Evolutionary conservation across 345 rosid species (phyloP).

Genomic region (Carallia pectinifolia): DNA sequence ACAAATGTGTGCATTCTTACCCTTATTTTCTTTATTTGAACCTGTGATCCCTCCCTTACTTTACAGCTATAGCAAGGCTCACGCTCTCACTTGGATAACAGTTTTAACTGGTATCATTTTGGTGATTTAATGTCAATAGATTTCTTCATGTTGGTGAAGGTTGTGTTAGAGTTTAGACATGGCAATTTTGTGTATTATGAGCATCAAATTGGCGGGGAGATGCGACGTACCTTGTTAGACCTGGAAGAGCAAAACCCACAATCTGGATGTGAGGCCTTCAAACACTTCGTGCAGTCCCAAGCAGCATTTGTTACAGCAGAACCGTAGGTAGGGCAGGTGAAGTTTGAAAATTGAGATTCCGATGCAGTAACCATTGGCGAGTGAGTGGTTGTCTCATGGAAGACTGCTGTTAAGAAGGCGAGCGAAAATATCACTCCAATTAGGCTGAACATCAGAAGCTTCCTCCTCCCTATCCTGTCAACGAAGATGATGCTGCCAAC

Average conservation of each 20-base stretch:
- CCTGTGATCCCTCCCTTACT: too few species aligned
- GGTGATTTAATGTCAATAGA: too few species aligned
- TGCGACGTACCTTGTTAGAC: conserved; percentile 49
- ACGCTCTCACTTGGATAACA: too few species aligned
- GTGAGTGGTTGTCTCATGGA: conserved; percentile 54
- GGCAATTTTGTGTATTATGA: too few species aligned
- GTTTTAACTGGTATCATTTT: too few species aligned
- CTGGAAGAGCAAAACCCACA: conserved; percentile 82
- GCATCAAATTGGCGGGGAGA: neutral
- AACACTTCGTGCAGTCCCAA: conserved; percentile 82
- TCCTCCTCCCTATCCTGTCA: conserved; percentile 79
- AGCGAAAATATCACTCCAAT: conserved; percentile 58
- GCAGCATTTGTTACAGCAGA: conserved; percentile 22
- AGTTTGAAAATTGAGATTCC: conserved; percentile 36
- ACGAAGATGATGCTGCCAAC: conserved; percentile 67
- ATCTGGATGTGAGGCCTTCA: conserved; percentile 56
- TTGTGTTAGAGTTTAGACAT: too few species aligned
- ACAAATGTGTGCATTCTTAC: too few species aligned
- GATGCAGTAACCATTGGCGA: conserved; percentile 45
- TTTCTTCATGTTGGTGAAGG: too few species aligned
- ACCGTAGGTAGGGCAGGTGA: conserved; percentile 57
- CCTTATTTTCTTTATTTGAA: too few species aligned
- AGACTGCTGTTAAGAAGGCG: conserved; percentile 59
- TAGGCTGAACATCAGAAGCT: conserved; percentile 63
- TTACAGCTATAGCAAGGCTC: too few species aligned